Evolutionary conservation across 116 monocot species (phyloP), one percentile per base, ranked within the genome.

Genomic region (Trichopus zeylanicus): DNA sequence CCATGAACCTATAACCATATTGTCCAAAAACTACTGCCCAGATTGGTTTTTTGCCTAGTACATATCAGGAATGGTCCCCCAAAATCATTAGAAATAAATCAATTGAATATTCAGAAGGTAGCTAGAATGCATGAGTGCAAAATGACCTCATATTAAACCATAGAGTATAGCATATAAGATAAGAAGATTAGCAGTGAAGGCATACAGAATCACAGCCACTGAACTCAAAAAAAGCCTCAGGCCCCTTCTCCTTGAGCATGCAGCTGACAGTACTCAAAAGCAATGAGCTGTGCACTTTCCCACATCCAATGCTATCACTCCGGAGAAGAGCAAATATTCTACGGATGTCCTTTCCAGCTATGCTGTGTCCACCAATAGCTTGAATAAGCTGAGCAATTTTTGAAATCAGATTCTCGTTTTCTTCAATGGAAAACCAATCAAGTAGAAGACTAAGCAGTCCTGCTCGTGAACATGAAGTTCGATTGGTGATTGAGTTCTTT

Each of bases 181-280:
- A 31, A 26, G 0, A 56, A 5, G 1, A 22, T 7, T 22, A 22
- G 20, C 19, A 15, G 12, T 19, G 16, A 21, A 19, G 29, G 81
- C 97, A 57, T 72, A 98, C 97, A 74, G 97, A 91, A 58, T 91
- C 79, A 73, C 31, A 49, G 46, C 91, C 87, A 62, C 67, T 87
- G 55, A 98, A 87, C 57, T 98, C 97, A 60, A 98, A 98, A 61
- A 98, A 98, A 48, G 97, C 87, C 31, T 82, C 82, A 20, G 97
- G 97, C n/a, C 97, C 97, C 57, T 84, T 98, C 73, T 91, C 87
- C 66, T 85, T 82, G 29, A 98, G 84, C 91, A 98, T 98, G 30
- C 38, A 71, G 33, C 64, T 67, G 61, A 98, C 51, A 34, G 84
- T 82, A 53, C 35, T 63, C 68, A 98, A 69, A 64, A 98, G 80